Conservation (phyloP, 164 flowering plant genomes). For the Paratinospora sagittata region DNA sequence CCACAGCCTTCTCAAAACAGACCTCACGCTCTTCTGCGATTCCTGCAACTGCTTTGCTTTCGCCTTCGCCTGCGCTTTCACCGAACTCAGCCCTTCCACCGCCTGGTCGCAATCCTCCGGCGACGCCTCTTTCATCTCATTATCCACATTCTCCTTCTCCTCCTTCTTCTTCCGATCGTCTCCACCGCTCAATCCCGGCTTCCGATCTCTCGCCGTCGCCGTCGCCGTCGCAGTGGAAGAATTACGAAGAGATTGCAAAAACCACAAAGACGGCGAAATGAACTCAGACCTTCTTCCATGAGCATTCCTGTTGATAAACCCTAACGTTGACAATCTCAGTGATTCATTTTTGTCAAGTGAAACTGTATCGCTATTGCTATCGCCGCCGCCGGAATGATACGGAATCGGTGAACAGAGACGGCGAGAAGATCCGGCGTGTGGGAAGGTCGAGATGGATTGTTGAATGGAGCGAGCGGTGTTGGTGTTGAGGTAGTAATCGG, state of each 20-base stretch:
- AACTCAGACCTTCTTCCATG: constrained; percentile 22
- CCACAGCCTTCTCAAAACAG: constrained; percentile 43
- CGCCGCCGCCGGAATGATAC: background rate
- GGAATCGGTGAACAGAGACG: background rate
- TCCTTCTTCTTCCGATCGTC: no score
- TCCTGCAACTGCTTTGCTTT: constrained; percentile 64
- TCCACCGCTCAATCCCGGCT: no score
- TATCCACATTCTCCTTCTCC: constrained; percentile 39
- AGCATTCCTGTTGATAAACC: constrained; percentile 19
- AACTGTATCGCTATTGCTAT: background rate
- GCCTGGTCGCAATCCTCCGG: constrained; percentile 96
- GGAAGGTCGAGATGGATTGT: constrained; percentile 25
- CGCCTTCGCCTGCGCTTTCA: constrained; percentile 83
- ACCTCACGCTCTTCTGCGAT: constrained; percentile 36
- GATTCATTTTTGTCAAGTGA: constrained; percentile 16
- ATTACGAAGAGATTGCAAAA: constrained; percentile 28
- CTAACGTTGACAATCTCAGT: constrained; percentile 15
- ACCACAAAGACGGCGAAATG: constrained; percentile 21
- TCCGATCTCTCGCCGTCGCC: constrained; percentile 40
- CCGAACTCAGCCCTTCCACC: constrained; percentile 69
- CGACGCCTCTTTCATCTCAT: constrained; percentile 64
- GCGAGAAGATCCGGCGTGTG: constrained; percentile 16
- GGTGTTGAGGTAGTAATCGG: constrained; percentile 37
- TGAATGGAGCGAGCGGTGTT: constrained; percentile 24
- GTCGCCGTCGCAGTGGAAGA: no score